Conservation (phyloP, 768 basidiomycete species). For the Mycena belliarum region DNA sequence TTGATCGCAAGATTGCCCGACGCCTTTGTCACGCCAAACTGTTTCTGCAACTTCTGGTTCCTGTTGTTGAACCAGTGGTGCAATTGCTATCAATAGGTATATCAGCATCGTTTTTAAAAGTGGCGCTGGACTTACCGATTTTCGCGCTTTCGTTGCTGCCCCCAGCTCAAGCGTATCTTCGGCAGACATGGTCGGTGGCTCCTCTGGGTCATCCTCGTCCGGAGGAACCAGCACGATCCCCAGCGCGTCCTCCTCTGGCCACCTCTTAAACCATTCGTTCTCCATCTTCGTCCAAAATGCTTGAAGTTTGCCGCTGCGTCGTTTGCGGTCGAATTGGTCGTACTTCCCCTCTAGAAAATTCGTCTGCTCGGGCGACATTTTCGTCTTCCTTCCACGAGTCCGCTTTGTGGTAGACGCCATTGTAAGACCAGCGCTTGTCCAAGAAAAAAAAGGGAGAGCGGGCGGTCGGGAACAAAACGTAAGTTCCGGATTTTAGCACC, state of each 20-base stretch:
- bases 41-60: background rate
- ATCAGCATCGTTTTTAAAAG: too few relatives aligned
- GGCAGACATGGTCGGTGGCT: background rate
- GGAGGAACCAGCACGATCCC: too few relatives aligned
- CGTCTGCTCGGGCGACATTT: background rate
- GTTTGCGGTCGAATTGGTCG: background rate
- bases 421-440: too few relatives aligned
- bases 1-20: background rate
- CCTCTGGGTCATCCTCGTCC: too few relatives aligned
- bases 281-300: background rate
- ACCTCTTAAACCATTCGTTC: background rate
- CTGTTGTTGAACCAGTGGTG: conserved; percentile 5
- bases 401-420: background rate
- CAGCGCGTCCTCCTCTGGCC: background rate
- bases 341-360: background rate
- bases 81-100: background rate
- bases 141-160: background rate
- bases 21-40: background rate
- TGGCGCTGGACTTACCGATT: background rate
- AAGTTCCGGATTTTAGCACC: too few relatives aligned
- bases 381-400: background rate
- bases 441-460: too few relatives aligned
- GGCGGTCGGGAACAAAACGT: too few relatives aligned
- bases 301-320: background rate
- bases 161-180: background rate